Percentiles rank a stretch among this genome's conserved stretches.
These are phyloP conservation scores for Dryas alaskensis DNA, from an alignment of 306 rosid genomes.

Conservation along the genomic window DNA sequence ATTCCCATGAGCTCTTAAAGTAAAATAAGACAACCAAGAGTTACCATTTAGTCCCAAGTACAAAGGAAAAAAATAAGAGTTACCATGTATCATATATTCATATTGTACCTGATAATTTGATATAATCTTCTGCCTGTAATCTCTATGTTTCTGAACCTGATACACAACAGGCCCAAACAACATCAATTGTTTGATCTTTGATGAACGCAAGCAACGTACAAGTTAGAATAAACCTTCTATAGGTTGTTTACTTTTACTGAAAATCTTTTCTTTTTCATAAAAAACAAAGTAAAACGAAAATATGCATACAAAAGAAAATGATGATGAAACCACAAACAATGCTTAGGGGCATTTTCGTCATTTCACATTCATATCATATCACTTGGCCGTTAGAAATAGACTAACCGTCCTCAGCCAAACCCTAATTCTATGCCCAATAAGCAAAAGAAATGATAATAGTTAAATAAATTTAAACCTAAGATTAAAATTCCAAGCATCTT, in stretches of 20 bases:
- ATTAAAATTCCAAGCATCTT: not conserved
- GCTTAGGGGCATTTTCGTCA: slow-evolving; percentile 18
- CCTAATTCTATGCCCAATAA: slow-evolving; percentile 12
- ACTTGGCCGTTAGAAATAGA: slow-evolving; percentile 21
- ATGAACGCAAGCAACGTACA: not conserved
- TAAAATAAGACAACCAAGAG: not conserved
- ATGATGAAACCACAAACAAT: not conserved
- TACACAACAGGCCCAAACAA: not conserved
- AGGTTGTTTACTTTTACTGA: not conserved
- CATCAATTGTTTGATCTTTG: slow-evolving; percentile 11
- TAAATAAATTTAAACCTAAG: not conserved
- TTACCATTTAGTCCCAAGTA: not conserved
- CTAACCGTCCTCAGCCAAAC: slow-evolving; percentile 8
- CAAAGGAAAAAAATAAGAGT: slow-evolving; percentile 3
- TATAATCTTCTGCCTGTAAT: slow-evolving; percentile 66
- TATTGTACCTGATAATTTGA: slow-evolving; percentile 51
- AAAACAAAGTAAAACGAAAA: not conserved
- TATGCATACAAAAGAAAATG: not conserved
- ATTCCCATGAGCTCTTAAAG: not conserved
- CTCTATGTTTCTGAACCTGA: slow-evolving; percentile 78
- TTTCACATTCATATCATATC: not conserved
- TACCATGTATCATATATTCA: slow-evolving; percentile 14
- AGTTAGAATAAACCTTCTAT: not conserved
- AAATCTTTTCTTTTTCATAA: not conserved
- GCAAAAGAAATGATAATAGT: not conserved